Evolutionary conservation across 1,284 basidiomycete species (phyloP).

Genomic region (Irpex lacteus): DNA sequence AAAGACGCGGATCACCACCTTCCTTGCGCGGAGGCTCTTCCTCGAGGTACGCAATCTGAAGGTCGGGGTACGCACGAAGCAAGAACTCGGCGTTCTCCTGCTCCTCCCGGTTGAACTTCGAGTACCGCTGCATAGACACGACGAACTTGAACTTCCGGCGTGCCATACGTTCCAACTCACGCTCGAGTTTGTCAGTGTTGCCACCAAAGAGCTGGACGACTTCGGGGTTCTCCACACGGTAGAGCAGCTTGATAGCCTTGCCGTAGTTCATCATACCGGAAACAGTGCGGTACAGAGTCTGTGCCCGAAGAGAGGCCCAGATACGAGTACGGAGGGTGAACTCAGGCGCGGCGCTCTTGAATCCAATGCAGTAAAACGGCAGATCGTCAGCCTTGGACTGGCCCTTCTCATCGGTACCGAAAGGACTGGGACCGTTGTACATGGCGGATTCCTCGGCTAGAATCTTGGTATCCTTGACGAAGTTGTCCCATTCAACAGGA

Average conservation of each 20-base stretch:
- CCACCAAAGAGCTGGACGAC: constrained; percentile 96
- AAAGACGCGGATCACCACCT: constrained; percentile 92
- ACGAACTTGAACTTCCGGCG: constrained; percentile 99
- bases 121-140: constrained; percentile 99
- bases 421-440: constrained; percentile 79
- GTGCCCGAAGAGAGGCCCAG: constrained; percentile 97
- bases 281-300: constrained; percentile 97
- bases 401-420: constrained; percentile 84
- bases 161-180: constrained; percentile 96
- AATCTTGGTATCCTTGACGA: constrained; percentile 99
- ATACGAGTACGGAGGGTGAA: constrained; percentile 98
- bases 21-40: constrained; percentile 94
- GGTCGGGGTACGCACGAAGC: constrained; percentile 96
- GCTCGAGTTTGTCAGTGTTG: constrained; percentile 96
- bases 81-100: constrained; percentile 99
- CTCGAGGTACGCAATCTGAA: constrained; percentile 98
- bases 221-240: constrained; percentile 99
- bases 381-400: constrained; percentile 89
- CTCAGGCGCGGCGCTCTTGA: constrained; percentile 98
- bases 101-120: constrained; percentile 99
- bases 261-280: constrained; percentile 99
- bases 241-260: constrained; percentile 99
- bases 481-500: constrained; percentile 99
- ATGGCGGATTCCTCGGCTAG: constrained; percentile 93
- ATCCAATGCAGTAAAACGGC: constrained; percentile 98